A percentile compares a stretch with the other conserved stretches of the same genome.
Conservation (phyloP, 1,284 basidiomycete genomes). For the Earliella scabrosa region DNA sequence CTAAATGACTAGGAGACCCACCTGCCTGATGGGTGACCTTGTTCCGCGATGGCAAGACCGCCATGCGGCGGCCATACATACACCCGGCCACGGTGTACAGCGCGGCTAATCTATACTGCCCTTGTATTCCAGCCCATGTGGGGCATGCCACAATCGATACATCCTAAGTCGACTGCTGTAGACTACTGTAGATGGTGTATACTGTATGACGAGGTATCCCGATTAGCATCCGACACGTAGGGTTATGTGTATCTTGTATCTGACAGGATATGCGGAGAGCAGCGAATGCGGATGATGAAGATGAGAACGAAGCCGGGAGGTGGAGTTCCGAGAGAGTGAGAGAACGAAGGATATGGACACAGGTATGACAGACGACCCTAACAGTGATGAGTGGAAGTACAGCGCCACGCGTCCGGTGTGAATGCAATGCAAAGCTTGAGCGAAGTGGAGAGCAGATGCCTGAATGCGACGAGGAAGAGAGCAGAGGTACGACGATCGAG, state of each 20-base stretch:
- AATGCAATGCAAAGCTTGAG: constrained; percentile 8
- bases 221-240: constrained; percentile 28
- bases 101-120: constrained; percentile 14
- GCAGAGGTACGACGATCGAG: constrained; percentile 23
- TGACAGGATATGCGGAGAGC: constrained; percentile 14
- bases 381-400: constrained; percentile 10
- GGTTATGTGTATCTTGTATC: constrained; percentile 17
- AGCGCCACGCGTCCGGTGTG: constrained; percentile 10
- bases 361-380: constrained; percentile 13
- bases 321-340: constrained; percentile 7
- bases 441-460: background rate
- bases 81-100: too few species aligned
- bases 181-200: constrained; percentile 20
- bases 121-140: constrained; percentile 19
- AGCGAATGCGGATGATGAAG: constrained; percentile 12
- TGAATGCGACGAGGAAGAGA: constrained; percentile 9
- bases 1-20: constrained; percentile 1
- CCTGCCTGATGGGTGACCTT: constrained; percentile 5
- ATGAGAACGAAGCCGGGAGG: constrained; percentile 3
- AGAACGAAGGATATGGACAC: constrained; percentile 20
- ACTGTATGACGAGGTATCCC: constrained; percentile 25
- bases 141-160: constrained; percentile 17
- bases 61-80: background rate
- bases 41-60: background rate
- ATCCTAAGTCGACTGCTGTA: constrained; percentile 17